phyloP scores from a whole-genome alignment of 768 basidiomycete genomes.

The Psilocybe subaeruginosa region DNA sequence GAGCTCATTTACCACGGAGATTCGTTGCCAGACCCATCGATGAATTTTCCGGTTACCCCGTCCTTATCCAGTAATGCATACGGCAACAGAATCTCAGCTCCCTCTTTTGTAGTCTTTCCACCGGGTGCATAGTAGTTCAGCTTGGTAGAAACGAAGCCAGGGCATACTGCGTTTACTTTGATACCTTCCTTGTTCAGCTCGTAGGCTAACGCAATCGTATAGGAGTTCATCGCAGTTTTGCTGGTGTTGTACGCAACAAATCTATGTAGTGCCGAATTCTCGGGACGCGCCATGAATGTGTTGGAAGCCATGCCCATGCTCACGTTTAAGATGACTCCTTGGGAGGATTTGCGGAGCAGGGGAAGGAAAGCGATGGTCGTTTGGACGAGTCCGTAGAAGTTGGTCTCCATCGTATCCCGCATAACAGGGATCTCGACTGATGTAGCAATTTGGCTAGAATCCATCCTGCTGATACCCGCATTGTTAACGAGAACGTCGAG shows the following conservation, averaged over 20 bases:
- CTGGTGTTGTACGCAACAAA: constrained; percentile 66
- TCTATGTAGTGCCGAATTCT: constrained; percentile 28
- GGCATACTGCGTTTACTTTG: constrained; percentile 3
- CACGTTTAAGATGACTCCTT: constrained; percentile 45
- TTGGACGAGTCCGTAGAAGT: constrained; percentile 46
- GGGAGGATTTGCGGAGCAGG: constrained; percentile 36
- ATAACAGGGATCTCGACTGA: constrained; percentile 35
- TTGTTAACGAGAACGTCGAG: constrained; percentile 52
- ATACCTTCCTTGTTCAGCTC: constrained; percentile 53
- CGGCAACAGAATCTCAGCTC: constrained; percentile 37
- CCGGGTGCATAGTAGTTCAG: constrained; percentile 39
- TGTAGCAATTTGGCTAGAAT: constrained; percentile 32
- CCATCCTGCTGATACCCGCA: constrained; percentile 33
- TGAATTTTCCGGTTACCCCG: constrained; percentile 39
- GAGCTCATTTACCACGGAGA: constrained; percentile 30
- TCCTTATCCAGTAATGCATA: constrained; percentile 42
- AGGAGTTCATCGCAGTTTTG: constrained; percentile 69
- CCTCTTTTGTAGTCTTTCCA: constrained; percentile 38
- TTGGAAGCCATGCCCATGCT: constrained; percentile 50
- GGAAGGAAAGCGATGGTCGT: constrained; percentile 44
- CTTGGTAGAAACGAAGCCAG: constrained; percentile 33
- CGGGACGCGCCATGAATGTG: constrained; percentile 31
- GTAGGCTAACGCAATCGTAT: constrained; percentile 60
- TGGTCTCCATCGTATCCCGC: constrained; percentile 42
- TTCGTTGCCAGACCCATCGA: constrained; percentile 35